Percentiles rank a stretch among this genome's conserved stretches.
phyloP scores from a whole-genome alignment of 495 filamentous ascomycete species.

The Evernia prunastri region DNA sequence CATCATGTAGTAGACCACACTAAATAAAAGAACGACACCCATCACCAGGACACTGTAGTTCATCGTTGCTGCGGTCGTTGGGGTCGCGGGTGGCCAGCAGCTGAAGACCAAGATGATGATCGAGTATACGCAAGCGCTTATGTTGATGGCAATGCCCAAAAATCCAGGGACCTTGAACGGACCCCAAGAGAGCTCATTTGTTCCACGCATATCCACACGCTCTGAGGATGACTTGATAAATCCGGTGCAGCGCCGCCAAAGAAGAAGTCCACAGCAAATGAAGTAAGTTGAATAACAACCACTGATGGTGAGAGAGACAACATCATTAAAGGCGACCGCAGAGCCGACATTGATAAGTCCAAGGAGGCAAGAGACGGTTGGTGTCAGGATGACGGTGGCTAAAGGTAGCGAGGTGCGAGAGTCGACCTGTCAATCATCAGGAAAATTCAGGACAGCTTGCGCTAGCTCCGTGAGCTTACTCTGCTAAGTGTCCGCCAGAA shows the following conservation, averaged over 20 bases:
- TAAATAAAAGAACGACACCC: constrained; percentile 30
- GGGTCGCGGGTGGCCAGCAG: constrained; percentile 37
- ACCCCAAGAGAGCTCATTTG: constrained; percentile 31
- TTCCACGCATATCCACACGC: not conserved
- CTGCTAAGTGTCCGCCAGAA: constrained; percentile 39
- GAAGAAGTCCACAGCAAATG: constrained; percentile 25
- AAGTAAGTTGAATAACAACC: constrained; percentile 36
- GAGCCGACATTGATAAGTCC: constrained; percentile 46
- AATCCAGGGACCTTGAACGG: constrained; percentile 38
- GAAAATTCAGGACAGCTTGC: not conserved
- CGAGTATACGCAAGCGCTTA: constrained; percentile 34
- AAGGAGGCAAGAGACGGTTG: constrained; percentile 35
- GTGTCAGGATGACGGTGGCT: constrained; percentile 41
- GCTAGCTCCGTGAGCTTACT: constrained; percentile 6
- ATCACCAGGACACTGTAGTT: constrained; percentile 42
- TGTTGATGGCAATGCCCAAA: constrained; percentile 39
- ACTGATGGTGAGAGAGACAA: constrained; percentile 37
- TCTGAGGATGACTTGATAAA: not conserved
- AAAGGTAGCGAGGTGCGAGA: constrained; percentile 45
- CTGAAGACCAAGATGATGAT: constrained; percentile 40
- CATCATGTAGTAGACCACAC: constrained; percentile 35
- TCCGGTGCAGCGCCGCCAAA: constrained; percentile 18
- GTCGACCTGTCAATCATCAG: constrained; percentile 23
- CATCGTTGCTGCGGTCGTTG: constrained; percentile 38
- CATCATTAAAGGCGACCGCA: constrained; percentile 42